Base-by-base conservation (phyloP, 345 rosid genomes). In the Boechera stricta region DNA sequence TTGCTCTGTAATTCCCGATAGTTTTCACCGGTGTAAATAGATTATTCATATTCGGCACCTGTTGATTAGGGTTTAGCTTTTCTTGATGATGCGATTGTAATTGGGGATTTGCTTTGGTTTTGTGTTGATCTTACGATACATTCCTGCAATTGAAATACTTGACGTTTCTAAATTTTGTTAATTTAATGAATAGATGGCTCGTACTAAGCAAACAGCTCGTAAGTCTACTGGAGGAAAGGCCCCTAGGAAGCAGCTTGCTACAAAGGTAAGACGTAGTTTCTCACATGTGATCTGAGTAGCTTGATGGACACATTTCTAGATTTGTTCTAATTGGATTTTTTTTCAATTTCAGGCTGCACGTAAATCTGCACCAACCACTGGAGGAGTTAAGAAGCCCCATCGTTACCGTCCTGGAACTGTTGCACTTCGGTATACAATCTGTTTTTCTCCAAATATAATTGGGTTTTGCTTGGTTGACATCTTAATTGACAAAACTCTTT, bases 161-260 rank as follows among this genome's bases (percentile, higher is more conserved):
- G 2, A 7, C 0, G 55, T 10, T 6, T 10, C 33, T 24, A 21
- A 60, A 5, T 6, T 0, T 49, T 29, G 6, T 38, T 48, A 7
- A 26, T 7, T 1, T 7, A 1, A 15, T 33, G 47, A 10, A 1
- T 2, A 78, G 81, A 78, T 78, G 81, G 82, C 82, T 59, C 82
- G 82, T 89, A 92, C 98, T 4, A 92, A 92, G 87, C 97, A 92
- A 74, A 92, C 98, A 33, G 98, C 98, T 31, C 97, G 98, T 67
- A 92, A 92, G 79, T 92, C 98, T 1, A 92, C 98, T 0, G 98
- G 98, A 81, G 98, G 98, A 52, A 92, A 92, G 87, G 98, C 98
- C 4, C 98, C 98, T 0, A 90, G 96, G 90, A 92, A 92, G 90
- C 98, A 92, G 71, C 94, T 92, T 1, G 98, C 98, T 56, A 92